phyloP scores from a whole-genome alignment of 2,329 filamentous ascomycete species.

The Penicillium sp. region DNA sequence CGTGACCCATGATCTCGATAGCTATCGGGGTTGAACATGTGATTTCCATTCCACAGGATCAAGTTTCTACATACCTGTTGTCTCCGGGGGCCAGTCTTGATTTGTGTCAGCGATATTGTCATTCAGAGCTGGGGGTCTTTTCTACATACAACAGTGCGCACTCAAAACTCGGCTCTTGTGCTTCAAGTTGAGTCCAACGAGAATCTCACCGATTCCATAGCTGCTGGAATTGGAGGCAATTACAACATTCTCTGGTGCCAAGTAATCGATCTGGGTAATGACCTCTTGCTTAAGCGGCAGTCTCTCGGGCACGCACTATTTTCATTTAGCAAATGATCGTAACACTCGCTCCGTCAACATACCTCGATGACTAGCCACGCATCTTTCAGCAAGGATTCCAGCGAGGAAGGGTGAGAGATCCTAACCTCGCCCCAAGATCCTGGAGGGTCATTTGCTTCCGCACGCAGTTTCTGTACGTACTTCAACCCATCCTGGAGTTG shows the following conservation, averaged over 20 bases:
- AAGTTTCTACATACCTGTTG: conserved; percentile 24
- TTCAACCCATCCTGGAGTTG: conserved; percentile 29
- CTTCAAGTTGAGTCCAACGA: conserved; percentile 36
- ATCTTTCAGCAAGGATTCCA: conserved; percentile 24
- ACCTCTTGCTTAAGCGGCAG: conserved; percentile 43
- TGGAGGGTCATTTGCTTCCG: conserved; percentile 2
- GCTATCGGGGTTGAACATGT: conserved; percentile 15
- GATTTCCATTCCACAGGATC: neutral
- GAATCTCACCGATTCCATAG: conserved; percentile 46
- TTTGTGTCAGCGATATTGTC: neutral
- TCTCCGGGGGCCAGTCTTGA: conserved; percentile 43
- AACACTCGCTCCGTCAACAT: neutral
- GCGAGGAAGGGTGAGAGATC: conserved; percentile 17
- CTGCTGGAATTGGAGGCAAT: conserved; percentile 52
- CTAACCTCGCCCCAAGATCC: conserved; percentile 25
- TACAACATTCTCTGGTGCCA: conserved; percentile 37
- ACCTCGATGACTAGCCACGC: conserved; percentile 41
- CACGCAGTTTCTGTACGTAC: conserved; percentile 30
- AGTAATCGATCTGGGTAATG: conserved; percentile 40
- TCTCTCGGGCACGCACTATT: conserved; percentile 47
- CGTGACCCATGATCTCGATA: conserved; percentile 42
- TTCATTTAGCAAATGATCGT: neutral
- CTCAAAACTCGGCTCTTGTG: conserved; percentile 41
- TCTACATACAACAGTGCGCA: conserved; percentile 44
- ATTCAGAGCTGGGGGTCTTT: neutral